Percentiles rank a stretch among this genome's conserved stretches.
Conservation (phyloP, 805 yeast species). For the Ogataea minuta region DNA sequence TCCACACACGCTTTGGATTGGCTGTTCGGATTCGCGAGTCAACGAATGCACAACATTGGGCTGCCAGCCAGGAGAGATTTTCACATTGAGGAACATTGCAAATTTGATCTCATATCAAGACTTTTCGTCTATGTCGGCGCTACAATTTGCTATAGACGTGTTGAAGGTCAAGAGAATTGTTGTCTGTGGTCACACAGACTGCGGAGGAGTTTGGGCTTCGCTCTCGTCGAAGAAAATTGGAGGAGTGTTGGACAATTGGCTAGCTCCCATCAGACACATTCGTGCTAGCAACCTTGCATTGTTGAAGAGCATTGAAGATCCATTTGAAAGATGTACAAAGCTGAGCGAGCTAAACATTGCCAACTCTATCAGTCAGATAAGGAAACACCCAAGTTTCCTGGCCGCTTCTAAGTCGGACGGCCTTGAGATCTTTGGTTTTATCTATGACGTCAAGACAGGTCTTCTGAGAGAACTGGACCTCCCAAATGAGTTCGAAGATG, state of each 20-base stretch:
- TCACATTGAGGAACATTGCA: constrained; percentile 86
- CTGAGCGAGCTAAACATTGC: constrained; percentile 76
- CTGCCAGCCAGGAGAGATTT: constrained; percentile 88
- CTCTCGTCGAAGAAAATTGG: constrained; percentile 63
- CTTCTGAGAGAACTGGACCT: constrained; percentile 41
- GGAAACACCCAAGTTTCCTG: constrained; percentile 63
- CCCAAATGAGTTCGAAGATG: constrained; percentile 23
- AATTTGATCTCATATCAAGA: constrained; percentile 73
- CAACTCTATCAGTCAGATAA: constrained; percentile 66
- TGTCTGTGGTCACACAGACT: constrained; percentile 92
- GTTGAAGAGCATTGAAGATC: constrained; percentile 49
- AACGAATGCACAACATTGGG: constrained; percentile 72
- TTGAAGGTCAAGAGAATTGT: constrained; percentile 77
- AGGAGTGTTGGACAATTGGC: constrained; percentile 70
- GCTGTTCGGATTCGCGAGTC: constrained; percentile 90
- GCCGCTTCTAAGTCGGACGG: constrained; percentile 60
- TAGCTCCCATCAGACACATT: constrained; percentile 64
- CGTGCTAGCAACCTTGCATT: constrained; percentile 56
- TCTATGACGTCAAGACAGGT: constrained; percentile 83
- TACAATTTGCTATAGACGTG: constrained; percentile 86
- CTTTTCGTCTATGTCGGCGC: constrained; percentile 67
- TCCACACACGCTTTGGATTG: constrained; percentile 94
- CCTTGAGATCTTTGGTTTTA: constrained; percentile 76
- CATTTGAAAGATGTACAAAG: constrained; percentile 53
- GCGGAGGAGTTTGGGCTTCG: constrained; percentile 90